These are phyloP conservation scores for Miscanthus lutarioriparius DNA, from an alignment of 176 grass and related monocot species.

Conservation along the genomic window DNA sequence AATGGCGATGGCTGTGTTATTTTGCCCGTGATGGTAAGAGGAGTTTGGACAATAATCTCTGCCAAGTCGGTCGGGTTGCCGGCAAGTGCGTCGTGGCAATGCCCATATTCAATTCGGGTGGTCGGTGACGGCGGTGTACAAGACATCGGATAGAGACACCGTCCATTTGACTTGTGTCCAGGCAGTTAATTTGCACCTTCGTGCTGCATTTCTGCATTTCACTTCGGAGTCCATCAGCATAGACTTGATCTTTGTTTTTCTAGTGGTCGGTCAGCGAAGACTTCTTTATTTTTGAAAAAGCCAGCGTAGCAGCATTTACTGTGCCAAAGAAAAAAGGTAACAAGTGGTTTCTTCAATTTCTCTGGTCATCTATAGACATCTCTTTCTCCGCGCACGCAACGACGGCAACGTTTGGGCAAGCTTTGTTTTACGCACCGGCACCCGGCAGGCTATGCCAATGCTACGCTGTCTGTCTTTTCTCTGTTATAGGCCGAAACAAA, in stretches of 20 bases:
- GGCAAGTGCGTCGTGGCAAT: not conserved
- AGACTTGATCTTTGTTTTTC: not conserved
- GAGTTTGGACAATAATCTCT: not conserved
- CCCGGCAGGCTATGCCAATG: no score
- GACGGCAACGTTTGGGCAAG: no score
- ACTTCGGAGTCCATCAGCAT: not conserved
- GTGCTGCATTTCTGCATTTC: not conserved
- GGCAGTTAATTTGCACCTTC: not conserved
- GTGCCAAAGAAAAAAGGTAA: not conserved
- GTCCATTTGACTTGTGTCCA: not conserved
- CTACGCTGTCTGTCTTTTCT: no score
- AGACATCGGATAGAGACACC: not conserved
- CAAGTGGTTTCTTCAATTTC: not conserved
- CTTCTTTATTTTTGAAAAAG: no score
- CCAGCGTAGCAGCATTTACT: not conserved
- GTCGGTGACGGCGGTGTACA: not conserved
- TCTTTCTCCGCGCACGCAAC: not conserved
- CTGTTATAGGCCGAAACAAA: no score
- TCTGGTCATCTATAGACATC: not conserved
- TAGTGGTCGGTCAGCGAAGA: not conserved
- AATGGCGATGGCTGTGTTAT: not conserved
- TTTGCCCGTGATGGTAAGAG: not conserved
- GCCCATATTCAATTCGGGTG: not conserved
- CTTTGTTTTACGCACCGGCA: no score
- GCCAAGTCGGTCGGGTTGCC: not conserved